Evolutionary conservation across 1,139 yeast genomes (phyloP).

Genomic region (Blastobotrys persicus): DNA sequence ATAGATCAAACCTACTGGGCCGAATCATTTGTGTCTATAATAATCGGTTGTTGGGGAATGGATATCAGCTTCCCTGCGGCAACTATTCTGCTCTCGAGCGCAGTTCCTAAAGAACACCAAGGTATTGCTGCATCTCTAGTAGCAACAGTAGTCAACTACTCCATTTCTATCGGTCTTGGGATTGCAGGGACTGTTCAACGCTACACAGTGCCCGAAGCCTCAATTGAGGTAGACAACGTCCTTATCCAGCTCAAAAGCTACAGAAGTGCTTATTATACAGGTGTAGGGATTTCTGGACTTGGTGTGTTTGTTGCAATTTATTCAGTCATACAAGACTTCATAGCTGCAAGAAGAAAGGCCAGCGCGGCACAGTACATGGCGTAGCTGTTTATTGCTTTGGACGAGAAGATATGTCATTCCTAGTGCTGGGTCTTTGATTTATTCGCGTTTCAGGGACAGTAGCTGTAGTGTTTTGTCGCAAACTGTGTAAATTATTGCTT

Average conservation of each 20-base stretch:
- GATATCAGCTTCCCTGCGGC: slow-evolving; percentile 67
- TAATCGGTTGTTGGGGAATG: slow-evolving; percentile 57
- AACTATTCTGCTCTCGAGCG: slow-evolving; percentile 48
- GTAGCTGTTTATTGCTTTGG: too few relatives aligned
- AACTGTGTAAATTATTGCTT: too few relatives aligned
- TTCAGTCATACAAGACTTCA: background rate
- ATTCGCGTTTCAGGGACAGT: too few relatives aligned
- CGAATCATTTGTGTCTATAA: slow-evolving; percentile 47
- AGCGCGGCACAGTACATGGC: too few relatives aligned
- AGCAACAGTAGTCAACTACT: slow-evolving; percentile 58
- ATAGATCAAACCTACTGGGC: slow-evolving; percentile 52
- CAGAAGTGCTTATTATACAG: slow-evolving; percentile 48
- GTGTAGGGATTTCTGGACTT: slow-evolving; percentile 51
- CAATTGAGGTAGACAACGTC: background rate
- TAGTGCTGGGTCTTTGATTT: too few relatives aligned
- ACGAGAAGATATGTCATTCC: too few relatives aligned
- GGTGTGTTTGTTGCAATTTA: slow-evolving; percentile 30
- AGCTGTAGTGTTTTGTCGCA: too few relatives aligned
- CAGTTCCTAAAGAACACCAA: slow-evolving; percentile 54
- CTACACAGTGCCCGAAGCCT: slow-evolving; percentile 36
- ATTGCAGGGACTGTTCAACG: slow-evolving; percentile 58
- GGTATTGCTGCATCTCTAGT: slow-evolving; percentile 67
- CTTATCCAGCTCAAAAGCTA: slow-evolving; percentile 38
- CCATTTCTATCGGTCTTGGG: slow-evolving; percentile 61
- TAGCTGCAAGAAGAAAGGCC: background rate